These are phyloP conservation scores for Notholithocarpus densiflorus DNA, from an alignment of 306 rosid species.

Conservation along the genomic window DNA sequence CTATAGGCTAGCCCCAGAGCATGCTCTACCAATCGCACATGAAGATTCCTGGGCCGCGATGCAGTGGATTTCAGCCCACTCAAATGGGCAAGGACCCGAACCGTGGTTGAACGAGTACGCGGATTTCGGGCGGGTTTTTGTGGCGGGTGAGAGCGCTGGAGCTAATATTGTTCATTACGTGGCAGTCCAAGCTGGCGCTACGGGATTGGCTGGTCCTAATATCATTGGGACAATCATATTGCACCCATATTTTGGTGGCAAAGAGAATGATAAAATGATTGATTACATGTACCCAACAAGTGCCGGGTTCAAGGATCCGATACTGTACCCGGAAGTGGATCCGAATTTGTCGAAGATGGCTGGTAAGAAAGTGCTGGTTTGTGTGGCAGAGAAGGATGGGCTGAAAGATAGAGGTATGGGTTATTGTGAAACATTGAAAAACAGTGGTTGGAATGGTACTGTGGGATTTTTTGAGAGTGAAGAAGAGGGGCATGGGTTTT, in stretches of 20 bases:
- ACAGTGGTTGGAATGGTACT: conserved; percentile 17
- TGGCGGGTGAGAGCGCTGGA: conserved; percentile 30
- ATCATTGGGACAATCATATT: conserved; percentile 6
- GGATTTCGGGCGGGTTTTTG: conserved; percentile 23
- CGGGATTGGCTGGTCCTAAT: neutral
- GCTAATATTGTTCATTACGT: conserved; percentile 27
- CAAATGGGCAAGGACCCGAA: conserved; percentile 17
- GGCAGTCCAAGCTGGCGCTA: conserved; percentile 18
- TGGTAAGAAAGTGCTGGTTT: conserved; percentile 18
- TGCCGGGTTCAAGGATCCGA: conserved; percentile 8
- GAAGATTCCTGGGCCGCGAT: conserved; percentile 24
- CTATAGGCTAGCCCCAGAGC: conserved; percentile 30
- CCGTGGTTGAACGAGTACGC: conserved; percentile 25
- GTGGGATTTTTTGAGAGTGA: conserved; percentile 10
- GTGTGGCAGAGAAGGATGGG: conserved; percentile 29
- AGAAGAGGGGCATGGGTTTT: conserved; percentile 28
- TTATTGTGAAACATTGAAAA: conserved; percentile 8
- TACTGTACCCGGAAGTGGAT: conserved; percentile 13
- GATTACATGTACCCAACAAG: conserved; percentile 11
- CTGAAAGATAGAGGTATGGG: conserved; percentile 17
- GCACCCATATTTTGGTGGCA: conserved; percentile 24
- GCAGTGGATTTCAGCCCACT: conserved; percentile 24
- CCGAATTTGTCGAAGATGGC: conserved; percentile 8
- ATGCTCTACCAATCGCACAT: conserved; percentile 24
- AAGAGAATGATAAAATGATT: conserved; percentile 12